Conservation (phyloP, 129 eudicot genomes). For the Helianthus tuberosus region DNA sequence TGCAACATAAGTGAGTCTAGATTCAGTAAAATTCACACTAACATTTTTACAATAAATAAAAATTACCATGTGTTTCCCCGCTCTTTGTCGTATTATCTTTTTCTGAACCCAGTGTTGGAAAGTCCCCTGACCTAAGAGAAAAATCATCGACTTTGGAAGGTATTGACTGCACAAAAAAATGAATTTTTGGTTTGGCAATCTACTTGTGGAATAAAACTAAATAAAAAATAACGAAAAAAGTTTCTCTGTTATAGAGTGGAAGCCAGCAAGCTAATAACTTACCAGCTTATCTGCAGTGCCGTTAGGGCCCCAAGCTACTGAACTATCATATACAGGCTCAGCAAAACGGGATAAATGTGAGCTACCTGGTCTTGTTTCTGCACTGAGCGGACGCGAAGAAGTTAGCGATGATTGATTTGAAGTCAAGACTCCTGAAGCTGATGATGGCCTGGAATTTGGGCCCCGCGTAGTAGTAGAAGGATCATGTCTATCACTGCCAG, state of each 20-base stretch:
- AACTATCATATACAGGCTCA: slow-evolving; percentile 65
- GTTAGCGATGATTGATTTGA: slow-evolving; percentile 64
- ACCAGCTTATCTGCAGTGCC: slow-evolving; percentile 70
- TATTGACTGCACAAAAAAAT: slow-evolving; percentile 50
- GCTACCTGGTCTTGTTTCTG: slow-evolving; percentile 95
- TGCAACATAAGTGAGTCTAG: slow-evolving; percentile 29
- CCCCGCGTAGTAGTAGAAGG: slow-evolving; percentile 66
- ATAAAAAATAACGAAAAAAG: background rate
- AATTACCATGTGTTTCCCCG: slow-evolving; percentile 61
- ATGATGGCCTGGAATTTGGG: slow-evolving; percentile 84
- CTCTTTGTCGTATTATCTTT: slow-evolving; percentile 54
- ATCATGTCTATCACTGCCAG: slow-evolving; percentile 90
- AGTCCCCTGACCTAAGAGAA: slow-evolving; percentile 87
- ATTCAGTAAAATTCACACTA: slow-evolving; percentile 15
- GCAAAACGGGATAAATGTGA: slow-evolving; percentile 96
- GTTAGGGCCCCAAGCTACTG: slow-evolving; percentile 65
- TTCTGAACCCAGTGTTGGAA: slow-evolving; percentile 87
- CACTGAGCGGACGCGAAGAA: slow-evolving; percentile 85
- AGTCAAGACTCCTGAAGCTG: slow-evolving; percentile 74
- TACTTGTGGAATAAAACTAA: background rate
- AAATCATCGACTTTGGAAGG: slow-evolving; percentile 62
- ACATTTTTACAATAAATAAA: slow-evolving; percentile 17
- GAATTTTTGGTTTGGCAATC: background rate
- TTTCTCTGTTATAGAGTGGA: slow-evolving; percentile 1
- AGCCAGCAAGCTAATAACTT: slow-evolving; percentile 27